A percentile compares a stretch with the other conserved stretches of the same genome.
Evolutionary conservation across 352 stramenopile species (phyloP).

Genomic region (Peronosclerospora sorghi): DNA sequence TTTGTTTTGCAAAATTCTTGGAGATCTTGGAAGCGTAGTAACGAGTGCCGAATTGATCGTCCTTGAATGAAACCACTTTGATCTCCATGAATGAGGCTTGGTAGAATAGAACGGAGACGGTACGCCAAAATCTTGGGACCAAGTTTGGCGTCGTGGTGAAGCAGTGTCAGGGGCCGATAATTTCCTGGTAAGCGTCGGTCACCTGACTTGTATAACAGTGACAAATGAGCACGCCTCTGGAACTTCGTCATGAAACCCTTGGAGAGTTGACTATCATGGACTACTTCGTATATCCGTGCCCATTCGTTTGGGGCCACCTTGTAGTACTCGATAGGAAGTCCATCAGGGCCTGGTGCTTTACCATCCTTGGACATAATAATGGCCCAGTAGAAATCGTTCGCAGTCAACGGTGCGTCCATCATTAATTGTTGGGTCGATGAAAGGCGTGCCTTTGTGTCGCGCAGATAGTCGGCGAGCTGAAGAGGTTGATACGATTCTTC

Average conservation of each 20-base stretch:
- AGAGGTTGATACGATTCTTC: background rate
- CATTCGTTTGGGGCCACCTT: background rate
- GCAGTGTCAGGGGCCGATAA: constrained; percentile 4
- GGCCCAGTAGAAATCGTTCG: constrained; percentile 8
- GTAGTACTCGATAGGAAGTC: constrained; percentile 11
- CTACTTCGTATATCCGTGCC: constrained; percentile 7
- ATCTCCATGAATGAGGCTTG: constrained; percentile 2
- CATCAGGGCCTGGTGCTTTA: constrained; percentile 3
- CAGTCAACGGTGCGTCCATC: constrained; percentile 5
- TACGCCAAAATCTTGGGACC: background rate
- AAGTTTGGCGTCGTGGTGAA: background rate
- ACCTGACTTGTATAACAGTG: constrained; percentile 1
- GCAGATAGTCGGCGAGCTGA: background rate
- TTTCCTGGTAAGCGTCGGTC: background rate
- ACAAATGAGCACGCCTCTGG: constrained; percentile 1
- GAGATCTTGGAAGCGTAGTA: constrained; percentile 5
- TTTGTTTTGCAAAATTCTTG: background rate
- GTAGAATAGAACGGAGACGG: background rate
- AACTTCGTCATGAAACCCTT: background rate
- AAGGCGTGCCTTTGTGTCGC: background rate
- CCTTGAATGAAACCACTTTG: constrained; percentile 5
- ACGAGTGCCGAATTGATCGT: constrained; percentile 1
- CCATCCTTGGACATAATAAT: constrained; percentile 8
- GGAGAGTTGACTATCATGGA: background rate
- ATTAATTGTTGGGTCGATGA: background rate